Conservation (phyloP, 192 early-diverging fungal species). For the Coemansia sp. region DNA sequence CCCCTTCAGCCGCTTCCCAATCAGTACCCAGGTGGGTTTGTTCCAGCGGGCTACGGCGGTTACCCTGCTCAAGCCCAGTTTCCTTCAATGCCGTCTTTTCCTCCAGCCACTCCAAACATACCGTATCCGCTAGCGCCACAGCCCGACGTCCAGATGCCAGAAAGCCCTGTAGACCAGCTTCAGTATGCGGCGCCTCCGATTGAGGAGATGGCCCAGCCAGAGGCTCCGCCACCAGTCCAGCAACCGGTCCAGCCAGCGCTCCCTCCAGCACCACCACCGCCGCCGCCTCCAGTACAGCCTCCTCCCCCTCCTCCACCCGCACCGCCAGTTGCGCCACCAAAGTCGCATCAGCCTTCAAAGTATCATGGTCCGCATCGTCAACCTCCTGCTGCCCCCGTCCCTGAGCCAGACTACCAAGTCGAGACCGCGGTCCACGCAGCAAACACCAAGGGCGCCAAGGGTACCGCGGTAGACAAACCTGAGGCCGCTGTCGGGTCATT, state of each 20-base stretch:
- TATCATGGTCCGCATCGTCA: neutral
- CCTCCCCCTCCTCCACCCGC: neutral
- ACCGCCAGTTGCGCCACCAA: neutral
- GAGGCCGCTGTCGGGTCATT: neutral
- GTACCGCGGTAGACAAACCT: neutral
- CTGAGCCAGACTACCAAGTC: conserved; percentile 14
- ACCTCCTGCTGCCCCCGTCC: conserved; percentile 16
- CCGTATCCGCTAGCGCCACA: conserved; percentile 5
- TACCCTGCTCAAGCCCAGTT: conserved; percentile 1
- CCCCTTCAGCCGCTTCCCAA: neutral
- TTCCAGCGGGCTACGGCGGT: neutral
- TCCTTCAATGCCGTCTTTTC: neutral
- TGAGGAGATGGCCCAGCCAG: conserved; percentile 1
- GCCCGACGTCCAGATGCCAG: neutral
- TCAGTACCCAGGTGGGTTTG: neutral
- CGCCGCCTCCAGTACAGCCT: neutral
- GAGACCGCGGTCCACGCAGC: conserved; percentile 10
- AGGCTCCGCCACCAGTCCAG: neutral
- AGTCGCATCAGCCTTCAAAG: neutral
- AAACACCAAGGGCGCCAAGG: neutral
- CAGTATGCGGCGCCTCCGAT: conserved; percentile 3
- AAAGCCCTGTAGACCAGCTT: neutral
- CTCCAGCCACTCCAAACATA: neutral
- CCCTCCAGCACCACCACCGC: neutral
- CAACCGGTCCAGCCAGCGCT: neutral